Percentiles rank a stretch among this genome's conserved stretches.
Evolutionary conservation across 2,329 filamentous ascomycete species (phyloP).

Genomic region (Chrysoporthe deuterocubensis): DNA sequence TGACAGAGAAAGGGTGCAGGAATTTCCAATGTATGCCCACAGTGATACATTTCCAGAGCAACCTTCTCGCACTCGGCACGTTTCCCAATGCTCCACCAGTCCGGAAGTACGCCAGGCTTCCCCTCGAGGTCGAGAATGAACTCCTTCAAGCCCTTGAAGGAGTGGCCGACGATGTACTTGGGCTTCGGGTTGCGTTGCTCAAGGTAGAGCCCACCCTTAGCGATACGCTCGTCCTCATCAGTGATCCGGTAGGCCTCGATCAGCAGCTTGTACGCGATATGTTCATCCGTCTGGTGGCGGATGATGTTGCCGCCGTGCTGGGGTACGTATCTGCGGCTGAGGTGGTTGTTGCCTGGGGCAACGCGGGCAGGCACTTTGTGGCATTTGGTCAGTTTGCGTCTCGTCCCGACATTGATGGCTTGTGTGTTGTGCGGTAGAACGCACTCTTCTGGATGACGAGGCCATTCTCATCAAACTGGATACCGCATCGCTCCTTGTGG

Average conservation of each 20-base stretch:
- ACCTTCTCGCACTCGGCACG: not conserved
- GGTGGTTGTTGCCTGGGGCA: not conserved
- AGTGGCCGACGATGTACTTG: conserved; percentile 6
- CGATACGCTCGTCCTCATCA: conserved; percentile 5
- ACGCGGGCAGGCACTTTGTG: conserved; percentile 4
- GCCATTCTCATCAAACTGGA: conserved; percentile 4
- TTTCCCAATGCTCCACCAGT: conserved; percentile 3
- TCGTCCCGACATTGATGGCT: not conserved
- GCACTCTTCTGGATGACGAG: conserved; percentile 4
- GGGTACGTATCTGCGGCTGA: not conserved
- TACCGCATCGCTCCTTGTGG: not conserved
- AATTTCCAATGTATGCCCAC: not conserved
- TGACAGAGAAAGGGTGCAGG: not conserved
- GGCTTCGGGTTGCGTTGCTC: not conserved
- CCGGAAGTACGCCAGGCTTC: not conserved
- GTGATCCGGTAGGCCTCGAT: conserved; percentile 9
- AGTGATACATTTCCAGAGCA: not conserved
- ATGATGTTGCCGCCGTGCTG: not conserved
- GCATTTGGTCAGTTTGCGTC: not conserved
- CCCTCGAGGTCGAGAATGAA: not conserved
- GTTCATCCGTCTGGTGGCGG: not conserved
- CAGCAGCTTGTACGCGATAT: not conserved
- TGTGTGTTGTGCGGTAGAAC: not conserved
- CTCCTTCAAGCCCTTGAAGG: not conserved
- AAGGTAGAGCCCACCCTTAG: conserved; percentile 5